These are phyloP conservation scores for Cantharellus anzutake DNA, from an alignment of 768 basidiomycete species.

Conservation along the genomic window DNA sequence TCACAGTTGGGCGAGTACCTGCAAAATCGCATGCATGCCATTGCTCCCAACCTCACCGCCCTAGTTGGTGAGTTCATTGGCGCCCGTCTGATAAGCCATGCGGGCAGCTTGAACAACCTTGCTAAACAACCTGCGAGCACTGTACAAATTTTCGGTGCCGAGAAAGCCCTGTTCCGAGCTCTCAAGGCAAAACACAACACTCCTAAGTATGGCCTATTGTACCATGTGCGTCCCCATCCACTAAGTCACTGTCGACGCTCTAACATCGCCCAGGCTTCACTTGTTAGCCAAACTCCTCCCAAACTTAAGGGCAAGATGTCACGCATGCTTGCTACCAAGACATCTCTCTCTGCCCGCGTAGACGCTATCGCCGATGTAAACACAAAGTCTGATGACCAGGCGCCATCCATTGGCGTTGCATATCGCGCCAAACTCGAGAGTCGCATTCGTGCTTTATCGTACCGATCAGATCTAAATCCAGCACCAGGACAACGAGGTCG, in stretches of 20 bases:
- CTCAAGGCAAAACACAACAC: constrained; percentile 83
- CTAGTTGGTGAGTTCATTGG: constrained; percentile 64
- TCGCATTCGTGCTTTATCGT: constrained; percentile 73
- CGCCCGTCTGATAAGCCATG: constrained; percentile 55
- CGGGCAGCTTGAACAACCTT: constrained; percentile 47
- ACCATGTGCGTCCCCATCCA: constrained; percentile 44
- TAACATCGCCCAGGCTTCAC: constrained; percentile 44
- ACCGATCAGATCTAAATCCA: constrained; percentile 53
- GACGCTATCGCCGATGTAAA: constrained; percentile 90
- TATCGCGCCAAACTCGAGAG: constrained; percentile 93
- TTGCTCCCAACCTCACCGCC: constrained; percentile 90
- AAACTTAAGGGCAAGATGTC: constrained; percentile 99
- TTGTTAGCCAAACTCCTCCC: constrained; percentile 92
- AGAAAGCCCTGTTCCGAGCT: constrained; percentile 60
- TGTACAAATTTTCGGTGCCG: constrained; percentile 57
- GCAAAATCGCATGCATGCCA: constrained; percentile 92
- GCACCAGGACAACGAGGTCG: constrained; percentile 30
- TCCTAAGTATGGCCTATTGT: constrained; percentile 98
- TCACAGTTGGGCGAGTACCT: constrained; percentile 91
- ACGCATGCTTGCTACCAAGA: constrained; percentile 98
- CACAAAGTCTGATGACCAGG: constrained; percentile 64
- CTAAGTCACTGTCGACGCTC: background rate
- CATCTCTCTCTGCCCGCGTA: constrained; percentile 90
- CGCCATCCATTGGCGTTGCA: constrained; percentile 78
- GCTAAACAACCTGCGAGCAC: constrained; percentile 67